Evolutionary conservation across 148 eudicot species (phyloP).

Genomic region (Amaranthus hypochondriacus): DNA sequence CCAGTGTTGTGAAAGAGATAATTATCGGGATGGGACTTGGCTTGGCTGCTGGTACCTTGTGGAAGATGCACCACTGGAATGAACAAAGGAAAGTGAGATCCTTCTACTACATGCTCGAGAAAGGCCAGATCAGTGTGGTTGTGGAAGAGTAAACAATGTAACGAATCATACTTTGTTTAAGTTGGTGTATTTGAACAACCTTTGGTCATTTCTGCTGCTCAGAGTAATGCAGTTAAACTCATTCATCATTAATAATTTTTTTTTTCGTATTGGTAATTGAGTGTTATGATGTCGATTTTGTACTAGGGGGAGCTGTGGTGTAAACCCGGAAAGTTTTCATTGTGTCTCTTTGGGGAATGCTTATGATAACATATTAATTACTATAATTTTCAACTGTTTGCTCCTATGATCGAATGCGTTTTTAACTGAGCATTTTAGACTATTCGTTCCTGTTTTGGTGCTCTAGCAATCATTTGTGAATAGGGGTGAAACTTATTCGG

Average conservation of each 20-base stretch:
- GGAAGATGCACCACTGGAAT: conserved; percentile 77
- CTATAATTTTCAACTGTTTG: neutral
- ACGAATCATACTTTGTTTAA: conserved; percentile 5
- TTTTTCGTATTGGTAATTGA: neutral
- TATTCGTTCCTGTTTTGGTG: too few relatives aligned
- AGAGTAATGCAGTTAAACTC: conserved; percentile 12
- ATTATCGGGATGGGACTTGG: conserved; percentile 47
- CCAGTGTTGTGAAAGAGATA: conserved; percentile 69
- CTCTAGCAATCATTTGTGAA: too few relatives aligned
- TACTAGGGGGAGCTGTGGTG: neutral
- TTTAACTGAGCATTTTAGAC: too few relatives aligned
- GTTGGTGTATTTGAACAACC: conserved; percentile 13
- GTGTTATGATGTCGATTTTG: conserved; percentile 7
- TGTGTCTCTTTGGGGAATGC: neutral
- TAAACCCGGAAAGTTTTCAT: neutral
- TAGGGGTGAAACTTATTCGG: too few relatives aligned
- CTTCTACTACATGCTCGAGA: conserved; percentile 71
- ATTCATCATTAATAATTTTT: conserved; percentile 22
- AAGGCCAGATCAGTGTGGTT: conserved; percentile 49
- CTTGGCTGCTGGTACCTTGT: conserved; percentile 48
- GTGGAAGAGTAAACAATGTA: conserved; percentile 45
- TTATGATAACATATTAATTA: neutral
- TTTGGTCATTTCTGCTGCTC: conserved; percentile 16
- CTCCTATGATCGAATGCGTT: too few relatives aligned
- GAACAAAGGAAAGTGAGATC: conserved; percentile 59